Percentiles rank a stretch among this genome's conserved stretches.
Evolutionary conservation across 768 basidiomycete species (phyloP).

Genomic region (Panus rudis): DNA sequence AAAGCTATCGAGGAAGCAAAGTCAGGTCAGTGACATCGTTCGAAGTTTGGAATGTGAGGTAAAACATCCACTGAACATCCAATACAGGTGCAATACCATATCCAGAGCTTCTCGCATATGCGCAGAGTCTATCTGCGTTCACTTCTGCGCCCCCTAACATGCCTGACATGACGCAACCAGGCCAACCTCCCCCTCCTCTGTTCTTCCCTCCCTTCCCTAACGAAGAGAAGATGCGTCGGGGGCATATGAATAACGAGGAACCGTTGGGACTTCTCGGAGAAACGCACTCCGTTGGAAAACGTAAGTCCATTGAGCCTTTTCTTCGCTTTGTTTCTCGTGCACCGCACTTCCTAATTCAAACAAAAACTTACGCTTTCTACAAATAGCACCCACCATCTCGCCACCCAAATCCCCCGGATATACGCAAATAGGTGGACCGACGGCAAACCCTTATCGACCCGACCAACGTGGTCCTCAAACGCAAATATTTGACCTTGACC

Average conservation of each 20-base stretch:
- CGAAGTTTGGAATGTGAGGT: not conserved
- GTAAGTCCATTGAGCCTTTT: conserved; percentile 33
- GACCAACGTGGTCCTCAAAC: conserved; percentile 57
- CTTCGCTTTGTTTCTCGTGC: conserved; percentile 1
- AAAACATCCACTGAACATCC: not conserved
- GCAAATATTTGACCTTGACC: conserved; percentile 65
- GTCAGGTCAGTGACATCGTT: conserved; percentile 41
- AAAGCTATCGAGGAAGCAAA: conserved; percentile 66
- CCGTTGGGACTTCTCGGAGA: conserved; percentile 75
- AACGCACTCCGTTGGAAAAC: conserved; percentile 72
- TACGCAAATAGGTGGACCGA: conserved; percentile 40
- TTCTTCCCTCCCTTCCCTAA: conserved; percentile 91
- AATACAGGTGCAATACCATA: conserved; percentile 68
- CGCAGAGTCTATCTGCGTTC: conserved; percentile 78
- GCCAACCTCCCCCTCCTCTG: conserved; percentile 67
- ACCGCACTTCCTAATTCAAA: not conserved
- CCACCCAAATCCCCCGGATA: conserved; percentile 41
- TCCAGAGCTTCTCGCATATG: conserved; percentile 77
- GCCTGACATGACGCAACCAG: conserved; percentile 64
- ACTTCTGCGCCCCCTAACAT: conserved; percentile 87
- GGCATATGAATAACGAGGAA: conserved; percentile 71
- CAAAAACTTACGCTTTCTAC: conserved; percentile 5
- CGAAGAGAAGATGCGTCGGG: conserved; percentile 86
- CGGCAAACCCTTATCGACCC: conserved; percentile 66
- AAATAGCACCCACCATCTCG: conserved; percentile 53